Evolutionary conservation across 306 rosid genomes (phyloP).

Genomic region (Inga leiocalycina): DNA sequence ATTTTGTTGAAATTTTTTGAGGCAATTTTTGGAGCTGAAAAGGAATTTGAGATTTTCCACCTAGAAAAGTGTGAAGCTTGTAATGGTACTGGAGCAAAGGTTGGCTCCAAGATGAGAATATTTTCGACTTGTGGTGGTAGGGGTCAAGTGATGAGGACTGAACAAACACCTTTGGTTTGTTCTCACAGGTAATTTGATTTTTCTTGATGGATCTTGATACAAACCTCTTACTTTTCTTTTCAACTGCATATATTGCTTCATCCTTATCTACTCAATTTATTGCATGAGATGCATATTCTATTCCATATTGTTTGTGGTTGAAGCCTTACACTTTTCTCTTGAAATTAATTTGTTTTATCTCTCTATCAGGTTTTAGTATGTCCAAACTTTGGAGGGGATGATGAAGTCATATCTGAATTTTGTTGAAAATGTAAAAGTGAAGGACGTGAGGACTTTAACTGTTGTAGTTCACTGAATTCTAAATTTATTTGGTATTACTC

Average conservation of each 20-base stretch:
- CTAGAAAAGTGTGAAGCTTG: conserved; percentile 93
- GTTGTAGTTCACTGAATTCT: too few relatives aligned
- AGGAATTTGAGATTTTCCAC: conserved; percentile 94
- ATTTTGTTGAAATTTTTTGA: conserved; percentile 79
- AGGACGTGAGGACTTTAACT: conserved; percentile 47
- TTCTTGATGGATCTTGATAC: conserved; percentile 21
- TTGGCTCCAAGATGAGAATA: conserved; percentile 88
- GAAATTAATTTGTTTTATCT: conserved; percentile 17
- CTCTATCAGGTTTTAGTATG: conserved; percentile 80
- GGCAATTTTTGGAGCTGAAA: conserved; percentile 93
- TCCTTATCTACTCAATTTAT: conserved; percentile 1
- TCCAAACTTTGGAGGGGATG: conserved; percentile 91
- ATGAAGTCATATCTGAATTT: conserved; percentile 88
- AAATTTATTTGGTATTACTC: too few relatives aligned
- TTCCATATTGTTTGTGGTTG: not conserved
- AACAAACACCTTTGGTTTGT: conserved; percentile 99
- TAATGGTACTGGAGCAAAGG: conserved; percentile 82
- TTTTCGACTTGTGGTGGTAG: conserved; percentile 99
- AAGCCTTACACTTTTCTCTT: conserved; percentile 4
- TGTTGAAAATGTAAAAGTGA: conserved; percentile 92
- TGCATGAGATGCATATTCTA: not conserved
- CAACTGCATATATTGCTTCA: not conserved
- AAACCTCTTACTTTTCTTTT: conserved; percentile 6
- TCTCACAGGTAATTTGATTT: conserved; percentile 78
- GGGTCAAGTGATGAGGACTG: conserved; percentile 99